Conservation (phyloP, 805 yeast genomes). For the Yarrowia divulgata region DNA sequence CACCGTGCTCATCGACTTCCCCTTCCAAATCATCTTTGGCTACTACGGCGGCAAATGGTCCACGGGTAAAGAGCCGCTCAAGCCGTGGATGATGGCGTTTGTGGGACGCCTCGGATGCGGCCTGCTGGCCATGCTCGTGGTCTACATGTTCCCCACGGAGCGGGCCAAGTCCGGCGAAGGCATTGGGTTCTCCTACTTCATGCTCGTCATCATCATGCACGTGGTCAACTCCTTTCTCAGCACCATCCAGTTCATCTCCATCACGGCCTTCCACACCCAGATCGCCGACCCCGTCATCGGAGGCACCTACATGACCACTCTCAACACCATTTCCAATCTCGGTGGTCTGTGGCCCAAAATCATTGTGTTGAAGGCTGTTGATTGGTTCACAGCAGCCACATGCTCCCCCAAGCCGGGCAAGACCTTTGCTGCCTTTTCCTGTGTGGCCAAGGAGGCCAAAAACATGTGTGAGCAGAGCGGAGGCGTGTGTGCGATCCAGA, state of each 20-base stretch:
- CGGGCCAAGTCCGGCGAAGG: constrained; percentile 53
- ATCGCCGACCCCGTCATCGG: constrained; percentile 96
- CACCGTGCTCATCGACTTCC: constrained; percentile 92
- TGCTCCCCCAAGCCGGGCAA: constrained; percentile 55
- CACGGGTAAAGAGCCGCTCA: constrained; percentile 67
- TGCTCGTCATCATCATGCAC: constrained; percentile 81
- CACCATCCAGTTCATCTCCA: constrained; percentile 92
- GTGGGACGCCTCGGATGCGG: constrained; percentile 84
- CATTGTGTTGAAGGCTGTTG: constrained; percentile 80
- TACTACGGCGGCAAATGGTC: constrained; percentile 97
- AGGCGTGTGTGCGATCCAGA: constrained; percentile 61
- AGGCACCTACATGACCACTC: constrained; percentile 96
- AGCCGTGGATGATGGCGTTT: constrained; percentile 91
- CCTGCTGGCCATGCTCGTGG: constrained; percentile 72
- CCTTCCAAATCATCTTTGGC: constrained; percentile 93
- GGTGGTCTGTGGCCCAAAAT: constrained; percentile 98
- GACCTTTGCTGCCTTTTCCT: constrained; percentile 46
- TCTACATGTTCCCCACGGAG: constrained; percentile 70
- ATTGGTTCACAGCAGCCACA: constrained; percentile 69
- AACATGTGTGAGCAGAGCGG: constrained; percentile 59
- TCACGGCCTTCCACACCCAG: constrained; percentile 92
- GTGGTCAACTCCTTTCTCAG: constrained; percentile 88
- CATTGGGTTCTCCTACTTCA: constrained; percentile 60
- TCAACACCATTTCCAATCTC: constrained; percentile 87
- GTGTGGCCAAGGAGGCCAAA: constrained; percentile 54